Evolutionary conservation across 192 early-diverging fungal genomes (phyloP).

Genomic region (Hyaloraphidium curvatum): DNA sequence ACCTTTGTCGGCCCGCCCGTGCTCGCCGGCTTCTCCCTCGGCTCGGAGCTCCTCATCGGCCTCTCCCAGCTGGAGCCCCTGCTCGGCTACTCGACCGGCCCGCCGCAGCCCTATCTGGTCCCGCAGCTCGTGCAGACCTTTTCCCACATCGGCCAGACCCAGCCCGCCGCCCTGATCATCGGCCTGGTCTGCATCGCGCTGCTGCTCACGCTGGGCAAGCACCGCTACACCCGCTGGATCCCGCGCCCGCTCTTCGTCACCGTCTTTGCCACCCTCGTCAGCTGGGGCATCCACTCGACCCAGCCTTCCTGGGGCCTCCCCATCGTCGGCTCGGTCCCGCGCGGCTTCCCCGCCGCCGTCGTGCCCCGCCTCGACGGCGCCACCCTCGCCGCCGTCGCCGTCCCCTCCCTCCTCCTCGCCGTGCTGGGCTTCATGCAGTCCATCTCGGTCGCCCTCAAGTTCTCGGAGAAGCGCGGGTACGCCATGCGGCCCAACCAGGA

Average conservation of each 20-base stretch:
- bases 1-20: constrained; percentile 19
- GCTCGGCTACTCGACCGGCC: constrained; percentile 15
- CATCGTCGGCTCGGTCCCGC: constrained; percentile 16
- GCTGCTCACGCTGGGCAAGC: background rate
- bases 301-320: constrained; percentile 9
- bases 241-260: background rate
- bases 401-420: constrained; percentile 15
- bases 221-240: background rate
- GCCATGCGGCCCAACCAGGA: background rate
- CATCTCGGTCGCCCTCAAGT: constrained; percentile 6
- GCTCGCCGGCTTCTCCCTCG: constrained; percentile 8
- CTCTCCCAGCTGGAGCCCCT: background rate
- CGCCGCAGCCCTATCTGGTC: constrained; percentile 8
- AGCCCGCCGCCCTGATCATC: background rate
- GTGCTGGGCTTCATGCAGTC: constrained; percentile 22
- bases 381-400: constrained; percentile 9
- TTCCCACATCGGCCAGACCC: background rate
- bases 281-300: constrained; percentile 3
- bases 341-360: constrained; percentile 7
- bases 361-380: constrained; percentile 10
- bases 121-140: constrained; percentile 11
- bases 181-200: background rate
- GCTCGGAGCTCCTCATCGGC: constrained; percentile 14
- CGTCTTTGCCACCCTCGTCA: constrained; percentile 11
- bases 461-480: background rate